These are phyloP conservation scores for Excoecaria agallocha DNA, from an alignment of 345 rosid genomes.

Conservation along the genomic window DNA sequence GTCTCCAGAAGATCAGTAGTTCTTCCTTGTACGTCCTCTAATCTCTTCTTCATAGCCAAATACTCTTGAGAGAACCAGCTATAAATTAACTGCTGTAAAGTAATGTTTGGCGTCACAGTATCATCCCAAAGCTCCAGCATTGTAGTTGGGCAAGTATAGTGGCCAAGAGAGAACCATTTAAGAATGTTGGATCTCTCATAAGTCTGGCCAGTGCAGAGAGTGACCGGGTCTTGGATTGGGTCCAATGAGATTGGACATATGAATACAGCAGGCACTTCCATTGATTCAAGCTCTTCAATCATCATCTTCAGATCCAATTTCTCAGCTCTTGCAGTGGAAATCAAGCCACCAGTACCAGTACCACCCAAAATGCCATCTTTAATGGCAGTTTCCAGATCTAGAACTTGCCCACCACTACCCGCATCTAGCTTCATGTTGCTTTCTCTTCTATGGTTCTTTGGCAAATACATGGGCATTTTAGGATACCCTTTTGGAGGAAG, in stretches of 20 bases:
- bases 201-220: slow-evolving; percentile 80
- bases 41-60: slow-evolving; percentile 57
- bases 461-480: neutral
- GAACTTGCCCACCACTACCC: slow-evolving; percentile 43
- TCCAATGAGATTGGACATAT: slow-evolving; percentile 77
- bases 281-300: slow-evolving; percentile 55
- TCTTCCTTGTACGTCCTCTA: slow-evolving; percentile 72
- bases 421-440: neutral
- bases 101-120: slow-evolving; percentile 58
- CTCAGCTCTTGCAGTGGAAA: slow-evolving; percentile 28
- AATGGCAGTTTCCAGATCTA: slow-evolving; percentile 70
- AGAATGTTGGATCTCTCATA: slow-evolving; percentile 70
- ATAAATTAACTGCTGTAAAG: slow-evolving; percentile 59
- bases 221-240: slow-evolving; percentile 80
- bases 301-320: slow-evolving; percentile 53
- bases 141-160: slow-evolving; percentile 71
- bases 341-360: slow-evolving; percentile 31
- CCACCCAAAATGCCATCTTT: slow-evolving; percentile 69
- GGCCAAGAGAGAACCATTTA: slow-evolving; percentile 72
- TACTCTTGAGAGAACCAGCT: slow-evolving; percentile 72
- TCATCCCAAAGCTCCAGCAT: slow-evolving; percentile 88
- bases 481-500: neutral
- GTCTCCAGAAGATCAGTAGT: slow-evolving; percentile 50
- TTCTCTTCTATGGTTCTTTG: neutral
- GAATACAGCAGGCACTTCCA: slow-evolving; percentile 67